A percentile compares a stretch with the other conserved stretches of the same genome.
phyloP scores from a whole-genome alignment of 2,329 filamentous ascomycete species.

The Phoma sp. region DNA sequence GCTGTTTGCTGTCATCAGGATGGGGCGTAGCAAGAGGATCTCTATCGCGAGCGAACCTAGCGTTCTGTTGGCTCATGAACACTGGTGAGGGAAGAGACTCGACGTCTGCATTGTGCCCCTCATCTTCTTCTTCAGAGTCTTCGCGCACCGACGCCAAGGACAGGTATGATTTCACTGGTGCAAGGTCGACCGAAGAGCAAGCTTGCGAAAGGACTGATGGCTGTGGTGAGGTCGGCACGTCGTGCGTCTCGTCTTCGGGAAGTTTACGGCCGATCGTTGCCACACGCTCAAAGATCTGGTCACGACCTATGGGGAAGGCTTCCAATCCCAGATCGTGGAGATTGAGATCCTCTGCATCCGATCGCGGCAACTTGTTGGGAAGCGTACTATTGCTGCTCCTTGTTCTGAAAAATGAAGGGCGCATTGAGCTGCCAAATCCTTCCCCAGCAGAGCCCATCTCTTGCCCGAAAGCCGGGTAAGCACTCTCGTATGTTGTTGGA shows the following conservation, averaged over 20 bases:
- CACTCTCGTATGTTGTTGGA: slow-evolving; percentile 5
- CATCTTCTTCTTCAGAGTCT: slow-evolving; percentile 34
- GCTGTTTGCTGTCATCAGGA: slow-evolving; percentile 22
- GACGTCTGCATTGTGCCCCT: slow-evolving; percentile 20
- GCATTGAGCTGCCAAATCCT: slow-evolving; percentile 16
- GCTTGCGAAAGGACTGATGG: slow-evolving; percentile 35
- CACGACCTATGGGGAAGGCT: slow-evolving; percentile 35
- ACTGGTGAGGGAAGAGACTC: slow-evolving; percentile 31
- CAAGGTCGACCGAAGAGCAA: slow-evolving; percentile 40
- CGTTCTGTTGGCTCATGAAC: slow-evolving; percentile 15
- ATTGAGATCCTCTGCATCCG: slow-evolving; percentile 38
- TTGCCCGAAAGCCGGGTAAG: slow-evolving; percentile 19
- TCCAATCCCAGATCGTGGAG: slow-evolving; percentile 38
- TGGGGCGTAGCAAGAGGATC: slow-evolving; percentile 25
- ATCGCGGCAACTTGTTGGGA: slow-evolving; percentile 36
- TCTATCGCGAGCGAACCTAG: slow-evolving; percentile 15
- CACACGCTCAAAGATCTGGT: slow-evolving; percentile 38
- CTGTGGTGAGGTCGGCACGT: slow-evolving; percentile 30
- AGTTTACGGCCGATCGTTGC: slow-evolving; percentile 33
- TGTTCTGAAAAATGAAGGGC: slow-evolving; percentile 25
- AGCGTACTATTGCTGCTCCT: slow-evolving; percentile 32
- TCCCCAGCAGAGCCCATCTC: slow-evolving; percentile 16
- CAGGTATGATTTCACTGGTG: slow-evolving; percentile 31
- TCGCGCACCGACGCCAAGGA: slow-evolving; percentile 40
- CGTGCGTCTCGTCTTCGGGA: slow-evolving; percentile 34